Evolutionary conservation across 495 filamentous ascomycete genomes (phyloP).

Genomic region (Aspergillus ellipticus): DNA sequence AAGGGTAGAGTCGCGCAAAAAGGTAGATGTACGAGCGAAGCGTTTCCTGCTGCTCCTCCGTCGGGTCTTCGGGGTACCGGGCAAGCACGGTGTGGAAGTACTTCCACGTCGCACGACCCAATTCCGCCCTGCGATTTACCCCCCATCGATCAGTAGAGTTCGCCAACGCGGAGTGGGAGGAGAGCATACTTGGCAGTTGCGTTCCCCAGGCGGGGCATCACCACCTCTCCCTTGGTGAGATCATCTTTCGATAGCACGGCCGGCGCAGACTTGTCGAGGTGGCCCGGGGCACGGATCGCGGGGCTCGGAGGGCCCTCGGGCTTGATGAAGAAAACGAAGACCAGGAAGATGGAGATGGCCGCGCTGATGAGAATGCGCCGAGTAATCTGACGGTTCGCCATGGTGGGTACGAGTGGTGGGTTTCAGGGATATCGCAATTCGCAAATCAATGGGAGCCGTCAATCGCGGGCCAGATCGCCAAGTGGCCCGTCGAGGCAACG

Average conservation of each 20-base stretch:
- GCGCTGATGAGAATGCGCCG: conserved; percentile 38
- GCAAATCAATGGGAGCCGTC: background rate
- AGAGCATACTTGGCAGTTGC: conserved; percentile 65
- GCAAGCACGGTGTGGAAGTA: conserved; percentile 95
- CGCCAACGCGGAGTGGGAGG: background rate
- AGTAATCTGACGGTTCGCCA: conserved; percentile 43
- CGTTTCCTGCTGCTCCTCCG: conserved; percentile 75
- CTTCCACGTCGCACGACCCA: conserved; percentile 86
- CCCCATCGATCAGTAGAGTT: conserved; percentile 7
- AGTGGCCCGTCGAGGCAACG: background rate
- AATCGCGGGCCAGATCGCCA: background rate
- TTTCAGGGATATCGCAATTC: conserved; percentile 1
- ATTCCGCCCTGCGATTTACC: conserved; percentile 61
- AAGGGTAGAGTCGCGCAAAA: conserved; percentile 89
- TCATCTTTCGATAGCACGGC: conserved; percentile 29
- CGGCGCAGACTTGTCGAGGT: conserved; percentile 30
- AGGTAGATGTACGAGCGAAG: conserved; percentile 82
- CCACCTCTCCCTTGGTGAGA: conserved; percentile 69
- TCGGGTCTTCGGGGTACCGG: conserved; percentile 84
- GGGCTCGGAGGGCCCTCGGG: conserved; percentile 41
- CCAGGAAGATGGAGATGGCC: conserved; percentile 29
- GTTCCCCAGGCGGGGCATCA: conserved; percentile 88
- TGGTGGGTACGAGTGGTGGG: conserved; percentile 16
- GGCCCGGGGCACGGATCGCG: conserved; percentile 41
- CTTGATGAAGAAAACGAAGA: conserved; percentile 40